Base-by-base conservation (phyloP, 2,329 filamentous ascomycete genomes). In the Triangularia setosa region DNA sequence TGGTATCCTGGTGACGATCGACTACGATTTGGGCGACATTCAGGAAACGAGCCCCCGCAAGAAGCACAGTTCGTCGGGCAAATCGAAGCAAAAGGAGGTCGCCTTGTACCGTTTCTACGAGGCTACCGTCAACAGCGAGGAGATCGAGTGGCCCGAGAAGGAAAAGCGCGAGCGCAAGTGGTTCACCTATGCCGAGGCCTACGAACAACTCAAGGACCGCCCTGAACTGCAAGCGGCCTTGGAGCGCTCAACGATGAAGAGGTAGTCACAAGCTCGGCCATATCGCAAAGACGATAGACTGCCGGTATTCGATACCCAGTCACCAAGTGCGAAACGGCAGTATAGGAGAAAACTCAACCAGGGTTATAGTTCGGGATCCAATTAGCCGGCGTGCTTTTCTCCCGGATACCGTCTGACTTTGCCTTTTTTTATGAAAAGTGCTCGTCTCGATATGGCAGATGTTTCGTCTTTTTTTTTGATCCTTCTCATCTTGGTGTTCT, bases 171-270 rank as follows among this genome's bases (percentile, higher is more conserved):
- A 89, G 76, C 87, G 95, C 66, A 87, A 90, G 75, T 99, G 95
- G 95, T 92, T 97, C 77, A 89, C 87, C 60, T 97, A 92, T 75
- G 79, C 84, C 59, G 87, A 96, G 76, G 95, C 95, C n/a, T 87
- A 86, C 69, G 87, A 91, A 70, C 88, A 89, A 58, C 81, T 99
- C 72, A 84, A 87, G 69, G 84, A 86, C 66, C 86, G 95, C 64
- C 94, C 94, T 1, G 95, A 98, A 82, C 82, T 99, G 65, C 81
- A 94, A 69, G 91, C 96, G 76, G 95, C 95, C 28, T 82, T 99
- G 67, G 89, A 91, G 73, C 85, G 90, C 73, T 96, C 92, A 75
- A 90, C 89, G 61, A 83, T 93, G 77, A 84, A 87, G 73, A 79
- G 80, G 76, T 78, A 70, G 62, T 55, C 68, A 54, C 30, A 62